A percentile compares a stretch with the other conserved stretches of the same genome.
phyloP scores from a whole-genome alignment of 108 stramenopile genomes.

The Discostella pseudostelligera region DNA sequence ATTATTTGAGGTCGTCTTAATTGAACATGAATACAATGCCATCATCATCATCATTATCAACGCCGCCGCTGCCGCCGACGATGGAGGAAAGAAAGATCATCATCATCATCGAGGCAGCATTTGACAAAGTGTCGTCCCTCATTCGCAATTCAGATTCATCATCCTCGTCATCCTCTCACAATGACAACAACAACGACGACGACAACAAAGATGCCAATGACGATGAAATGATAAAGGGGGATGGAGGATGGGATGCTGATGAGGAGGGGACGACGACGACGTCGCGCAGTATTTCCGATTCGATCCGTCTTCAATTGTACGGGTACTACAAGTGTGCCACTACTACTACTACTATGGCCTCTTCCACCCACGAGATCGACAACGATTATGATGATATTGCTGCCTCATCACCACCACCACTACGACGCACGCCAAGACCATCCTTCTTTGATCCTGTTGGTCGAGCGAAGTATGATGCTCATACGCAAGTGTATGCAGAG shows the following conservation, averaged over 20 bases:
- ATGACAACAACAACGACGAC: no score
- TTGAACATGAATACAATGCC: no score
- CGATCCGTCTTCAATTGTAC: constrained; percentile 27
- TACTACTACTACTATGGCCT: not conserved
- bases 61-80: no score
- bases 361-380: not conserved
- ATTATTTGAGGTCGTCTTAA: no score
- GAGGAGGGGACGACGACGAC: not conserved
- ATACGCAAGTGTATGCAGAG: not conserved
- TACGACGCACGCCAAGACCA: constrained; percentile 12
- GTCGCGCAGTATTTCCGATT: constrained; percentile 7
- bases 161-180: no score
- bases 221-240: no score
- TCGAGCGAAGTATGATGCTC: constrained; percentile 49
- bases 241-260: no score
- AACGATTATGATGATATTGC: not conserved
- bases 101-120: not conserved
- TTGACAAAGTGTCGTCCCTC: constrained; percentile 9
- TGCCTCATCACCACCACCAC: no score
- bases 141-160: constrained; percentile 6
- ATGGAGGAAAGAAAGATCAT: no score
- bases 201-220: no score
- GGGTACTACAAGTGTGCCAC: constrained; percentile 29
- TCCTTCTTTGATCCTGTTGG: constrained; percentile 47
- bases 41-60: no score